Base-by-base conservation (phyloP, 805 yeast genomes). In the Ogataea populi-albae region DNA sequence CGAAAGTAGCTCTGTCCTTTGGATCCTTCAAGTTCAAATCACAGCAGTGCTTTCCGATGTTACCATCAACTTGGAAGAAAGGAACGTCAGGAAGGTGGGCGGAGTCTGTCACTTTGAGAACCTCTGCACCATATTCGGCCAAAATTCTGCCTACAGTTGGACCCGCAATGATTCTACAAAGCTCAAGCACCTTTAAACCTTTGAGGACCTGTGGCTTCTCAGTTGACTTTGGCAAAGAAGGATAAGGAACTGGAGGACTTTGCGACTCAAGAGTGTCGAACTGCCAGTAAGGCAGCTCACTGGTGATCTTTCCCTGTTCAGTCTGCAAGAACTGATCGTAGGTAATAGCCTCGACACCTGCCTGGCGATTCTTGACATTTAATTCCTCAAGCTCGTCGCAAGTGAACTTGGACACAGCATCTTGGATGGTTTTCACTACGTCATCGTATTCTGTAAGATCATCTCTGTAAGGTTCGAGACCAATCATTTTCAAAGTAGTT, bases 101-200 rank as follows among this genome's bases (percentile, higher is more conserved):
- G 6, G 65, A 55, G 22, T 44, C 45, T 6, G 48, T 44, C 12
- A 60, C 54, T 34, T 59, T 54, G 21, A 60, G 43, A 5, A 60
- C 62, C 26, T 56, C 50, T 2, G 65, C 65, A 15, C 65, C 65
- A 34, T 58, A 61, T 30, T 57, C 57, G 4, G 65, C 64, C 21
- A 61, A 44, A 19, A 52, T 54, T 30, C 61, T 46, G 15, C 56
- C 47, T 31, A 61, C 55, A 9, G 62, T 59, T 4, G 65, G 65
- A 12, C 63, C 65, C 19, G 65, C 65, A 37, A 61, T 44, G 29
- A 44, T 41, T 26, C 48, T 33, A 29, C 48, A 44, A 15, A 61
- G 52, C 35, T 61, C 65, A 17, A 61, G 40, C 11, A 61, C 64
- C 32, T 61, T 61, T 34, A 61, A 40, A 5, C 65, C 65, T 26